These are phyloP conservation scores for Chenopodium formosanum DNA, from an alignment of 148 eudicot genomes.

Conservation along the genomic window DNA sequence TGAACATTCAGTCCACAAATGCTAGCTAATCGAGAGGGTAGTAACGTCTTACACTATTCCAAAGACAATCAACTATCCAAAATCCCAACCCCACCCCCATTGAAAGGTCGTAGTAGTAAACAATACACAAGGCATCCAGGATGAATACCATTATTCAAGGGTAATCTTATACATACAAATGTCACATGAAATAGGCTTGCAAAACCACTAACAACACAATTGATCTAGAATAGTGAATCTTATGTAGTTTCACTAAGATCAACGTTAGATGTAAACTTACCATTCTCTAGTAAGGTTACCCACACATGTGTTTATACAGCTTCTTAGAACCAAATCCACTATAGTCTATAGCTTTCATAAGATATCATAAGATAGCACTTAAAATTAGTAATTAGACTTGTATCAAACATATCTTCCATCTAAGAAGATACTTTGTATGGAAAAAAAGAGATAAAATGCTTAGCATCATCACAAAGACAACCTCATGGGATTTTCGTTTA, in stretches of 20 bases:
- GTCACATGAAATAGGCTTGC: not conserved
- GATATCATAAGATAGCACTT: too few species aligned
- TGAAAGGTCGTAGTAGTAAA: too few species aligned
- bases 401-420: too few species aligned
- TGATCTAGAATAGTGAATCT: not conserved
- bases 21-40: not conserved
- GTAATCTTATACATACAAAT: not conserved
- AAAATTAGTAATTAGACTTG: too few species aligned
- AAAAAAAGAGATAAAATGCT: too few species aligned
- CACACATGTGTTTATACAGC: not conserved
- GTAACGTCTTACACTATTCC: not conserved
- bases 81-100: not conserved
- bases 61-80: not conserved
- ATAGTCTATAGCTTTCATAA: not conserved
- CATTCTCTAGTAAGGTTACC: not conserved
- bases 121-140: not conserved
- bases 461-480: too few species aligned
- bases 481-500: too few species aligned
- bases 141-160: not conserved
- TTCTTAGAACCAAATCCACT: not conserved
- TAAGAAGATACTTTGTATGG: too few species aligned
- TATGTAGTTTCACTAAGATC: not conserved
- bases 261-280: not conserved
- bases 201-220: not conserved
- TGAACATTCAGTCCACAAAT: not conserved